Evolutionary conservation across 805 yeast species (phyloP).

Genomic region (Starmerella davenportii): DNA sequence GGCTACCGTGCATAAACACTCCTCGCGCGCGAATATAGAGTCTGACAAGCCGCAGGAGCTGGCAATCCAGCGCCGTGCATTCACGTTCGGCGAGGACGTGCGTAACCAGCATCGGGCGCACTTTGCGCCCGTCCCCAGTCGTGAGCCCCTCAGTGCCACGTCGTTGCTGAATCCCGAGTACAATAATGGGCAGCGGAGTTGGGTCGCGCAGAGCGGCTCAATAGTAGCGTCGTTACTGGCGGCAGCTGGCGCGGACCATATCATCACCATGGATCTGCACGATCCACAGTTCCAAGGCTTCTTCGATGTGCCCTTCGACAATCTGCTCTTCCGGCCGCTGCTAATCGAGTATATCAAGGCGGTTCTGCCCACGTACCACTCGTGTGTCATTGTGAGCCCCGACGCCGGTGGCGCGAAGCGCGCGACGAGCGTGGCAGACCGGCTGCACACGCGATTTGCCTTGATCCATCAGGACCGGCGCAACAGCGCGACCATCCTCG

Average conservation of each 20-base stretch:
- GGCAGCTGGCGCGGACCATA: slow-evolving; percentile 89
- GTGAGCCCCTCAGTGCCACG: not conserved
- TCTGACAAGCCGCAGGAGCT: not conserved
- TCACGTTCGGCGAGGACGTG: not conserved
- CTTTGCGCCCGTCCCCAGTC: not conserved
- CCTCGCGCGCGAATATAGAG: not conserved
- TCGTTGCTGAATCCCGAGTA: slow-evolving; percentile 24
- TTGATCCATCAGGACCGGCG: slow-evolving; percentile 71
- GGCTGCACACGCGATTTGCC: slow-evolving; percentile 75
- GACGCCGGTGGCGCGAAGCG: slow-evolving; percentile 99
- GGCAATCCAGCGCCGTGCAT: not conserved
- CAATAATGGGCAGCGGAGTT: slow-evolving; percentile 56
- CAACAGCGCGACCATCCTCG: slow-evolving; percentile 68
- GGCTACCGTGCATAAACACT: slow-evolving; percentile 36
- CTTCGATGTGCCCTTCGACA: slow-evolving; percentile 91
- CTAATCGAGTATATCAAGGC: slow-evolving; percentile 68
- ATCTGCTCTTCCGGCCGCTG: slow-evolving; percentile 73
- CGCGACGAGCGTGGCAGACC: slow-evolving; percentile 87
- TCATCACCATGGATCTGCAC: slow-evolving; percentile 93
- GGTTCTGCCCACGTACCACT: slow-evolving; percentile 57
- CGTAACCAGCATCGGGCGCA: not conserved
- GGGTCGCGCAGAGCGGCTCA: slow-evolving; percentile 94
- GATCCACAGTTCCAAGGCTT: slow-evolving; percentile 98
- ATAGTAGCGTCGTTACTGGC: slow-evolving; percentile 72
- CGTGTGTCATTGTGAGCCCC: slow-evolving; percentile 86